Conservation (phyloP, 306 rosid genomes). For the Purshia tridentata region DNA sequence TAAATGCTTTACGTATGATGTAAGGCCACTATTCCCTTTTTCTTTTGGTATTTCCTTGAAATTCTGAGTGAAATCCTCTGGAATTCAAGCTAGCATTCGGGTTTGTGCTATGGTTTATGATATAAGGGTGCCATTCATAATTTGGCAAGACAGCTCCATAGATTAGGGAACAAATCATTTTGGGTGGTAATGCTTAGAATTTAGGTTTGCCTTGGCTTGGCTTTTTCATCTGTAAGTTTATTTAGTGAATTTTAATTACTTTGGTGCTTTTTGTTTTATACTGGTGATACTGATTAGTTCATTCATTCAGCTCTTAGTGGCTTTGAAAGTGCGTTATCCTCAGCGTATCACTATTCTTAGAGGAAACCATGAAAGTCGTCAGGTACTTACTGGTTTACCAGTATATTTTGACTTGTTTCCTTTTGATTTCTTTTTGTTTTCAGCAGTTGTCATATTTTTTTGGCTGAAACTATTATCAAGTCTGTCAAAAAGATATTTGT, state of each 20-base stretch:
- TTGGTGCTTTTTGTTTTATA: slow-evolving; percentile 14
- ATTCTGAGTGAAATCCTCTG: neutral
- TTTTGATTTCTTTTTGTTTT: slow-evolving; percentile 7
- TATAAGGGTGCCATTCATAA: neutral
- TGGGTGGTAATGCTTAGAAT: neutral
- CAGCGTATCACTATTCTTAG: slow-evolving; percentile 98
- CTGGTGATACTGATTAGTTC: slow-evolving; percentile 31
- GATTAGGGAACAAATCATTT: neutral
- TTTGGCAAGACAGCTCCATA: neutral
- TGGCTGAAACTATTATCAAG: neutral
- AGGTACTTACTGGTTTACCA: slow-evolving; percentile 49
- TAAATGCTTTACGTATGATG: neutral
- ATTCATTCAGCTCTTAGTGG: slow-evolving; percentile 82
- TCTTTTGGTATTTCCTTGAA: neutral
- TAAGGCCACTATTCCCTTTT: neutral
- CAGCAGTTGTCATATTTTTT: neutral
- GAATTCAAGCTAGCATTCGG: neutral
- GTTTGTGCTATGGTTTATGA: neutral
- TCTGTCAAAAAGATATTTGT: neutral
- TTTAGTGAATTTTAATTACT: neutral
- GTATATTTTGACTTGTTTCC: slow-evolving; percentile 14
- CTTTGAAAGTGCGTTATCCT: slow-evolving; percentile 87
- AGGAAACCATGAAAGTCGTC: slow-evolving; percentile 99
- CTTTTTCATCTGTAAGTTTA: neutral
- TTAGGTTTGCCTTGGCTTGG: neutral